These are phyloP conservation scores for Exophiala phaeomuriformis DNA, from an alignment of 2,329 filamentous ascomycete species.

Conservation along the genomic window DNA sequence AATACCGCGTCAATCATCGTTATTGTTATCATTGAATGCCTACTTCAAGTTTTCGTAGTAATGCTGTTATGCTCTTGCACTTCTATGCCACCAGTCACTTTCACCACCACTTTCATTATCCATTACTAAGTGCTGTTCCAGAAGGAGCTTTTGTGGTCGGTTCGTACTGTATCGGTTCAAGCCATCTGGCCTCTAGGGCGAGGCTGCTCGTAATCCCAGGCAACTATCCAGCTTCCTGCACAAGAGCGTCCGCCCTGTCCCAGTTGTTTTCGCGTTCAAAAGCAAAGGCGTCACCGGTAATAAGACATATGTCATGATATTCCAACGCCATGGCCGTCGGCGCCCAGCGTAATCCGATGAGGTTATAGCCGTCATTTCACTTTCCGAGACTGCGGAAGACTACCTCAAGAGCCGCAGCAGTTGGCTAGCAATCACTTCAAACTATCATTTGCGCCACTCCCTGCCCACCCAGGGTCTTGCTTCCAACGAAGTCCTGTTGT, in stretches of 20 bases:
- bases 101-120: too few relatives aligned
- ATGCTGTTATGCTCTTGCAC: too few relatives aligned
- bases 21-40: too few relatives aligned
- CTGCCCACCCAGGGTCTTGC: constrained; percentile 90
- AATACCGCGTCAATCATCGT: too few relatives aligned
- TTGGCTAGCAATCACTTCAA: constrained; percentile 3
- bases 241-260: neutral
- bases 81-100: too few relatives aligned
- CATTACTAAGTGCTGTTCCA: too few relatives aligned
- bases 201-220: neutral
- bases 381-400: constrained; percentile 2
- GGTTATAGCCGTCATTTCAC: constrained; percentile 8
- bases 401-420: neutral
- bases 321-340: neutral
- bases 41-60: too few relatives aligned
- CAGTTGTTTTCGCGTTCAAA: neutral
- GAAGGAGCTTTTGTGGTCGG: neutral
- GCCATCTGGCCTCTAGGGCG: neutral
- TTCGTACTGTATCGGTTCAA: neutral
- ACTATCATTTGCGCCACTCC: constrained; percentile 37
- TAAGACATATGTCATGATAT: constrained; percentile 1
- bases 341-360: neutral
- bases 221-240: constrained; percentile 4
- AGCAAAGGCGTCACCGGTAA: constrained; percentile 3
- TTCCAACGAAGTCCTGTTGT: constrained; percentile 48